Evolutionary conservation across 2,329 filamentous ascomycete genomes (phyloP).

Genomic region (Hirsutella rhossiliensis): DNA sequence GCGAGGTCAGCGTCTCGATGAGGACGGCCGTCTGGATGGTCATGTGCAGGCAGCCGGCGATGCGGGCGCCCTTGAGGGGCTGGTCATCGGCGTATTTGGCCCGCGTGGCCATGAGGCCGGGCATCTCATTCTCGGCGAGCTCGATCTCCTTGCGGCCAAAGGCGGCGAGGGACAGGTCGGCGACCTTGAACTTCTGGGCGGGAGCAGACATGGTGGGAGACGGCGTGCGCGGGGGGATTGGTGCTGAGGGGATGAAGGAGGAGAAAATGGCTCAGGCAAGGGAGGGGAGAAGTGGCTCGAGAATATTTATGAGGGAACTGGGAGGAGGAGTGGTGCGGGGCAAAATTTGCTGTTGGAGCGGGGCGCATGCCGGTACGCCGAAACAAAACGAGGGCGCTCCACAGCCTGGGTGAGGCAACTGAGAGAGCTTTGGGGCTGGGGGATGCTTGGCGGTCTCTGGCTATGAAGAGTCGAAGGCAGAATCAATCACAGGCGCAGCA

Average conservation of each 20-base stretch:
- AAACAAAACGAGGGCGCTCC: neutral
- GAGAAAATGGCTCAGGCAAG: conserved; percentile 7
- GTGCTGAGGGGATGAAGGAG: conserved; percentile 4
- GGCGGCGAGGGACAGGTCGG: conserved; percentile 92
- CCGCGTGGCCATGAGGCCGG: conserved; percentile 92
- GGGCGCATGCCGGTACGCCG: neutral
- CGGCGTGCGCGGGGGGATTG: neutral
- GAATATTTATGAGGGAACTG: conserved; percentile 7
- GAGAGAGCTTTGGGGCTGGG: too few relatives aligned
- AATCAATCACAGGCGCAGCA: too few relatives aligned
- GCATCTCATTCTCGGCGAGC: conserved; percentile 94
- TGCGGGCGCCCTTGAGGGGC: conserved; percentile 86
- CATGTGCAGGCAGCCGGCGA: conserved; percentile 98
- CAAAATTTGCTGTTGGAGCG: conserved; percentile 3
- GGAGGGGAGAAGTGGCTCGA: conserved; percentile 2
- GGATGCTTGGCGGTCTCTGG: too few relatives aligned
- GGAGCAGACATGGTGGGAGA: conserved; percentile 54
- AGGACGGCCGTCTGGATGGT: conserved; percentile 99
- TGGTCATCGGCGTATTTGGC: conserved; percentile 85
- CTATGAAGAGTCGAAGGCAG: too few relatives aligned
- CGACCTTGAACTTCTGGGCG: conserved; percentile 94
- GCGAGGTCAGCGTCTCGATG: conserved; percentile 89
- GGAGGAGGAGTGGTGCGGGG: conserved; percentile 4
- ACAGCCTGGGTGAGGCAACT: neutral
- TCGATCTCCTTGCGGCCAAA: conserved; percentile 99